Base-by-base conservation (phyloP, 164 flowering plant genomes). In the Saururus chinensis region DNA sequence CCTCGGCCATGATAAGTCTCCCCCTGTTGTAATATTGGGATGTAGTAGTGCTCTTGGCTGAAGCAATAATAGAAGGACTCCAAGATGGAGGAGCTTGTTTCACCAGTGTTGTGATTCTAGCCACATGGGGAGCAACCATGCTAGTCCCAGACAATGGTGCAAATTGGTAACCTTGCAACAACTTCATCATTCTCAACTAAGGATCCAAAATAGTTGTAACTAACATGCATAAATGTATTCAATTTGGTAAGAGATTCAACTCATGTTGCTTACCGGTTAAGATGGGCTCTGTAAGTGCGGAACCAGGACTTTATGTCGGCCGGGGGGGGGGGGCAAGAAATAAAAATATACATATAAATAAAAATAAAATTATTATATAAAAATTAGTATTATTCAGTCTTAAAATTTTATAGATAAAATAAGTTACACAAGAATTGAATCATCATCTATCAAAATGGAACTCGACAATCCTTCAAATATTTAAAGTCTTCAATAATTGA, bases 111-210 rank as follows among this genome's bases (percentile, higher is more conserved):
- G 92, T 96, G 66, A 87, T 74, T 37, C 97, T 96, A 1, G 81
- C 92, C 19, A 93, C 79, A 68, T 93, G 99, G 42, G 97, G 99
- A 13, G 91, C 67, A 40, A 96, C 96, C 99, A 90, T 93, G 76
- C 99, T 90, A 26, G 99, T 86, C 14, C 99, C 97, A 57, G 98
- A 93, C 61, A 85, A 26, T 61, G 88, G 64, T 0, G 91, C 97
- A 68, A 82, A 93, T 64, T 64, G 70, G 64, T 80, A 41, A 13
- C 95, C 99, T 89, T 8, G 0, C 12, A 10, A 20, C 23, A 54
- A 54, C 45, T 8, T 41, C 45, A 41, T 41, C 54, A 17, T 52
- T 19, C 5, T 17, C n/a, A 52, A 7, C 16, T 52, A 19, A 52
- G 9, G 9, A 19, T 52, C 19, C 54, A 8, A 52, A 19, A 17